Conservation (phyloP, 176 grass and related monocot genomes). For the Ensete ventricosum region DNA sequence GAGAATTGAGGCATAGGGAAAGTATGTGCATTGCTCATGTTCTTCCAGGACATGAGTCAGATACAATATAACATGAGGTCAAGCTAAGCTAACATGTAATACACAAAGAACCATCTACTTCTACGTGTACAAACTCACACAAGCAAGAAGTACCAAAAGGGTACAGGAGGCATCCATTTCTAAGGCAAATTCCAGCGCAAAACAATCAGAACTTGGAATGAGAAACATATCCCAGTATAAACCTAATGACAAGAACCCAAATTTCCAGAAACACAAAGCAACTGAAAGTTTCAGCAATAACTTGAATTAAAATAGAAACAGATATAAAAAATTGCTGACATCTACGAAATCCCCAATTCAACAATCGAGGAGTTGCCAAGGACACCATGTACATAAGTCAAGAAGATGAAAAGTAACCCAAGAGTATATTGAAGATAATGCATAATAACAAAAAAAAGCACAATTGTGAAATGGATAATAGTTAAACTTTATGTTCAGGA, state of each 20-base stretch:
- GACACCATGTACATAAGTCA: no score
- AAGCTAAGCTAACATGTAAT: not conserved
- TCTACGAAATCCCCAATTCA: not conserved
- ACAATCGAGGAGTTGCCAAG: not conserved
- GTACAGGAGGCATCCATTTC: not conserved
- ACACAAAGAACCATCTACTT: not conserved
- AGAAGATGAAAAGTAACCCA: no score
- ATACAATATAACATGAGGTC: not conserved
- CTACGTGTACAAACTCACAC: not conserved
- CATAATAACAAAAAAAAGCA: no score
- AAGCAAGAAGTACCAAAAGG: not conserved
- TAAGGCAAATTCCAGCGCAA: not conserved
- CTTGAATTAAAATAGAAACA: not conserved
- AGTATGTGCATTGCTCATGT: not conserved
- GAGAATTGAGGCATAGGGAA: no score
- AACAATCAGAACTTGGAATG: not conserved
- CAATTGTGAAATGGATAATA: not conserved
- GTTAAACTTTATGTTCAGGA: not conserved
- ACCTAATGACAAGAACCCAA: not conserved
- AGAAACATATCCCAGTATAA: not conserved
- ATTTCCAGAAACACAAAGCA: not conserved
- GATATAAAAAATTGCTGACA: not conserved
- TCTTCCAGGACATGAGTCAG: not conserved
- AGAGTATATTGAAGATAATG: no score
- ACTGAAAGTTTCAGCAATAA: not conserved